A percentile compares a stretch with the other conserved stretches of the same genome.
Evolutionary conservation across 495 filamentous ascomycete species (phyloP).

Genomic region (Echria macrotheca): DNA sequence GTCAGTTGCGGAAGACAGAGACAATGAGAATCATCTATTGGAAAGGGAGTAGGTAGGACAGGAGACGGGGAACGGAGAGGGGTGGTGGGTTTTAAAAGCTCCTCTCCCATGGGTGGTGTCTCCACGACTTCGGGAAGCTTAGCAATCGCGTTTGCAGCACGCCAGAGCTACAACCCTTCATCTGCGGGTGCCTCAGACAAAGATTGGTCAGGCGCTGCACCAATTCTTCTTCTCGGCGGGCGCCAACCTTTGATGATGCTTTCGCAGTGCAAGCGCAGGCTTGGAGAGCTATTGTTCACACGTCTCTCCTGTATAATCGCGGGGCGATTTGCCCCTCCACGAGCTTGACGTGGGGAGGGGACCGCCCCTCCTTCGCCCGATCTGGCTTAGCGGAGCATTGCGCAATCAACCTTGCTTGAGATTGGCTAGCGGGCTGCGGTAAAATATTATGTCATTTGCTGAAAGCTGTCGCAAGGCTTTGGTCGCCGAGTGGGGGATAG

Average conservation of each 20-base stretch:
- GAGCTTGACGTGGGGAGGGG: slow-evolving; percentile 25
- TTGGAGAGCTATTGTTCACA: slow-evolving; percentile 2
- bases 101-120: background rate
- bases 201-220: slow-evolving; percentile 5
- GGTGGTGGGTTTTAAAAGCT: slow-evolving; percentile 12
- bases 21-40: background rate
- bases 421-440: slow-evolving; percentile 23
- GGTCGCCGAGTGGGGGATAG: slow-evolving; percentile 9
- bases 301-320: slow-evolving; percentile 7
- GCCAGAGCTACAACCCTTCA: slow-evolving; percentile 8
- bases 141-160: slow-evolving; percentile 6
- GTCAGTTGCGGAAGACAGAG: slow-evolving; percentile 6
- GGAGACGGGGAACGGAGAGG: background rate
- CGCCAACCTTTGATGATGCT: slow-evolving; percentile 7
- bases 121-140: slow-evolving; percentile 6
- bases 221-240: background rate
- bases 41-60: background rate
- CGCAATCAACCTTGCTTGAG: slow-evolving; percentile 23
- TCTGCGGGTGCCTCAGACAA: slow-evolving; percentile 1
- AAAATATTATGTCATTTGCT: slow-evolving; percentile 32
- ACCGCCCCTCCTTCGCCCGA: slow-evolving; percentile 25
- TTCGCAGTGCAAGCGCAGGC: background rate
- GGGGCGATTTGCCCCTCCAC: slow-evolving; percentile 28
- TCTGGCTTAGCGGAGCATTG: slow-evolving; percentile 30
- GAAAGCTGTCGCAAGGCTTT: slow-evolving; percentile 21